Percentiles rank a stretch among this genome's conserved stretches.
Conservation (phyloP, 176 grass and related monocot genomes). For the Triticum turgidum region DNA sequence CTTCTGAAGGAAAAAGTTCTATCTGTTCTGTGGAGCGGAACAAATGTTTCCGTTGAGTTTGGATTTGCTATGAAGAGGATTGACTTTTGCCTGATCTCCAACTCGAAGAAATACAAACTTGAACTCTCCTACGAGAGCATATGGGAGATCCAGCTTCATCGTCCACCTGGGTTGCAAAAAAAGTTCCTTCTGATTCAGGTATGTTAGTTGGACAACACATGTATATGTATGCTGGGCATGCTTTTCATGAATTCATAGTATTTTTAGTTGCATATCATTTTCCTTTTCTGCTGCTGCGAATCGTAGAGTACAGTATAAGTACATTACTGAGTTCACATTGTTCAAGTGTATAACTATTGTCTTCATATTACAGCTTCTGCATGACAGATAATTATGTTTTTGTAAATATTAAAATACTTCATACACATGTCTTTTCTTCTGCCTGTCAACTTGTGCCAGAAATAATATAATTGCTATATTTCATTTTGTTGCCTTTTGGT, state of each 20-base stretch:
- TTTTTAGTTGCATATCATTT: not conserved
- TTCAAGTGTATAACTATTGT: not conserved
- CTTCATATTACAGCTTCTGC: not conserved
- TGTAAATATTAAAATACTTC: not conserved
- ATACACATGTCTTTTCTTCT: not conserved
- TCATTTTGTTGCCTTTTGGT: not conserved
- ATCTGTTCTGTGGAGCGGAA: constrained; percentile 41
- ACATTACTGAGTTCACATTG: not conserved
- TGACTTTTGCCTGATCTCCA: constrained; percentile 38
- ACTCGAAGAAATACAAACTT: constrained; percentile 49
- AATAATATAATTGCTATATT: not conserved
- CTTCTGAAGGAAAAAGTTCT: constrained; percentile 55
- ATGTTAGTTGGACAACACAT: not conserved
- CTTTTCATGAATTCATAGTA: not conserved
- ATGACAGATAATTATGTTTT: not conserved
- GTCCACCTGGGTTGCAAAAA: constrained; percentile 40
- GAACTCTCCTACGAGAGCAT: constrained; percentile 92
- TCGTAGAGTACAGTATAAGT: not conserved
- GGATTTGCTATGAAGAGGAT: constrained; percentile 81
- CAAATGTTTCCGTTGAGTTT: constrained; percentile 54
- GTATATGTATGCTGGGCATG: not conserved
- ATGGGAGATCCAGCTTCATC: constrained; percentile 88
- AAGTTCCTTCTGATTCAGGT: constrained; percentile 91
- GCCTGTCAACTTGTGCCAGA: not conserved
- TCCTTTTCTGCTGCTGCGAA: not conserved